Percentiles rank a stretch among this genome's conserved stretches.
Evolutionary conservation across 257 asterid genomes (phyloP).

Genomic region (Solanum okadae): DNA sequence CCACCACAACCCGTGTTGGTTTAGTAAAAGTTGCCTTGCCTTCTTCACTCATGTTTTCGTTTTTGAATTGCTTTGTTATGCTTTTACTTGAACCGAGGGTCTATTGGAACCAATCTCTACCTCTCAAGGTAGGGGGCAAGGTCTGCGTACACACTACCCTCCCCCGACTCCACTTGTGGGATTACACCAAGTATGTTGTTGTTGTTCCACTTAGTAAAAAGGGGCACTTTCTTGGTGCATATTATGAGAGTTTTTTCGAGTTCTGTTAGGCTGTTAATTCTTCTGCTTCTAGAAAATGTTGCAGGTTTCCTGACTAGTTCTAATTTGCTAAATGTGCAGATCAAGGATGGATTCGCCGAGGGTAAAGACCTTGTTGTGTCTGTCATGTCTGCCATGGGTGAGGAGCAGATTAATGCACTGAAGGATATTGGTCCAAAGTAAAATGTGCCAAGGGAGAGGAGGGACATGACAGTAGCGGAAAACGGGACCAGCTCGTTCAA

Average conservation of each 20-base stretch:
- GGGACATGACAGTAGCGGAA: neutral
- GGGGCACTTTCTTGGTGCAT: neutral
- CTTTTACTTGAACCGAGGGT: neutral
- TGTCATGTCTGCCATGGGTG: slow-evolving; percentile 91
- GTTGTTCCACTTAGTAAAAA: neutral
- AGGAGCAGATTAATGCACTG: slow-evolving; percentile 82
- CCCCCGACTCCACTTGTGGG: neutral
- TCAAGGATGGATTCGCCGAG: slow-evolving; percentile 78
- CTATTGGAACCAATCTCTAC: neutral
- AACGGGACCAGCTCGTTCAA: neutral
- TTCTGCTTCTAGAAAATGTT: neutral
- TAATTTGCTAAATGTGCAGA: slow-evolving; percentile 18
- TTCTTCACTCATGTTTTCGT: neutral
- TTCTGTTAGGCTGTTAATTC: neutral
- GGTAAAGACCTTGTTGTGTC: slow-evolving; percentile 89
- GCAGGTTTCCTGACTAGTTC: neutral
- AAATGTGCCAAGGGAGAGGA: neutral
- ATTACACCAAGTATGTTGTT: neutral
- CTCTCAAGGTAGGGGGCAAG: neutral
- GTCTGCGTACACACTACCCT: too few relatives aligned
- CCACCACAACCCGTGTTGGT: neutral
- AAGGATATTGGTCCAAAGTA: slow-evolving; percentile 75
- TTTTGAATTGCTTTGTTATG: neutral
- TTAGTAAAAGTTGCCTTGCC: neutral
- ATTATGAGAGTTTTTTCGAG: neutral